A percentile compares a stretch with the other conserved stretches of the same genome.
Evolutionary conservation across 768 basidiomycete genomes (phyloP).

Genomic region (Galerina marginata): DNA sequence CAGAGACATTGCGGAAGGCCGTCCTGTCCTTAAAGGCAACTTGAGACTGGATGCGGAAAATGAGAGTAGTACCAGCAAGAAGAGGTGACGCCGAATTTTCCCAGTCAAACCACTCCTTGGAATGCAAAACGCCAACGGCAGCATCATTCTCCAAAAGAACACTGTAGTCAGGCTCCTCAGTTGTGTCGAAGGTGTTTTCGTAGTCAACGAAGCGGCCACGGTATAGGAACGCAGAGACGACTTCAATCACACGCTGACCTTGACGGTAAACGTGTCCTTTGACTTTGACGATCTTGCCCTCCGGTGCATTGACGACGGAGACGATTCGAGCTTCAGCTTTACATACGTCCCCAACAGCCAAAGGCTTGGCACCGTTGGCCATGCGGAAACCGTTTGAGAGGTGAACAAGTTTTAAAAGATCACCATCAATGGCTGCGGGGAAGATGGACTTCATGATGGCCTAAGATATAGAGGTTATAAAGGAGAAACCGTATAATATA

Average conservation of each 20-base stretch:
- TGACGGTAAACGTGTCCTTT: conserved; percentile 83
- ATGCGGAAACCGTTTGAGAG: conserved; percentile 96
- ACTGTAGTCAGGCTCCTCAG: conserved; percentile 87
- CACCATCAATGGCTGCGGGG: conserved; percentile 89
- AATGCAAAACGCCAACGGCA: conserved; percentile 86
- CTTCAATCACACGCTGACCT: conserved; percentile 86
- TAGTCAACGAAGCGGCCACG: conserved; percentile 94
- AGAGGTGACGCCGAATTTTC: conserved; percentile 81
- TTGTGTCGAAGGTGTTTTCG: conserved; percentile 93
- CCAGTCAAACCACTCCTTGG: conserved; percentile 99
- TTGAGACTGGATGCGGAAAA: conserved; percentile 89
- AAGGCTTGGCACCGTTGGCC: conserved; percentile 74
- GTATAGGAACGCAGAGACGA: conserved; percentile 94
- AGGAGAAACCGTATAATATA: conserved; percentile 2
- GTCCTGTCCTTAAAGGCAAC: conserved; percentile 92
- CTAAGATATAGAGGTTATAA: conserved; percentile 43
- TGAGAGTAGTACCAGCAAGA: conserved; percentile 77
- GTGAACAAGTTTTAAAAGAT: conserved; percentile 94
- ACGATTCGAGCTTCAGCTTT: conserved; percentile 87
- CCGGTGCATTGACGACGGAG: conserved; percentile 88
- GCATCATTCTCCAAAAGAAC: conserved; percentile 79
- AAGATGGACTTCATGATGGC: conserved; percentile 99
- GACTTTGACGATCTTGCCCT: conserved; percentile 93
- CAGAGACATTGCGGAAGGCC: conserved; percentile 79
- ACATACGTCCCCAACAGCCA: conserved; percentile 89